These are phyloP conservation scores for Yamadazyma sp. DNA, from an alignment of 805 yeast species.

Conservation along the genomic window DNA sequence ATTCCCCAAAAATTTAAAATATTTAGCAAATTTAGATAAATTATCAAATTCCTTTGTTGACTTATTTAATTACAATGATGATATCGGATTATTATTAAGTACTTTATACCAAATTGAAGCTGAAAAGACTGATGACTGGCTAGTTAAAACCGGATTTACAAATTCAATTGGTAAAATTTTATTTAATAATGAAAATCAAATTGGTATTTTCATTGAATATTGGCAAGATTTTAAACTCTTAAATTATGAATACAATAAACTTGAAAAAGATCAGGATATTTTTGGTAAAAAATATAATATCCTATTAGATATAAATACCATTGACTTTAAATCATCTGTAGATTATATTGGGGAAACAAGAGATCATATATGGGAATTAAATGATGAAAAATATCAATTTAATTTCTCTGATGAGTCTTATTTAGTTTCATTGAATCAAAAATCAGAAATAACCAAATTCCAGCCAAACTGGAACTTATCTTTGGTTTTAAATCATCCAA, in stretches of 20 bases:
- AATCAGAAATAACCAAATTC: constrained; percentile 4
- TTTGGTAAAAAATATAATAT: constrained; percentile 20
- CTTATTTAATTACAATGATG: constrained; percentile 29
- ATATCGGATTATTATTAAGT: constrained; percentile 25
- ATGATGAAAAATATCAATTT: constrained; percentile 16
- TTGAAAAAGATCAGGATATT: constrained; percentile 3
- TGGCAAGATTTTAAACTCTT: constrained; percentile 34
- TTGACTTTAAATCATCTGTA: constrained; percentile 8
- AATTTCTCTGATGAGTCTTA: constrained; percentile 13
- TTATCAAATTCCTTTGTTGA: constrained; percentile 28
- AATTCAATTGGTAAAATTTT: constrained; percentile 26
- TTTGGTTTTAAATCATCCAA: constrained; percentile 23
- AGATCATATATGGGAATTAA: constrained; percentile 22
- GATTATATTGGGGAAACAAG: constrained; percentile 21
- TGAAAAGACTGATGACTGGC: constrained; percentile 16
- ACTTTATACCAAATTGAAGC: constrained; percentile 24
- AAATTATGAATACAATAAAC: constrained; percentile 18
- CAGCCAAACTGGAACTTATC: constrained; percentile 22
- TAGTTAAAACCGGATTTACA: constrained; percentile 19
- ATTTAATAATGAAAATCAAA: constrained; percentile 23
- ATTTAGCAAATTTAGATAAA: constrained; percentile 34
- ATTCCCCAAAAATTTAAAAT: constrained; percentile 35
- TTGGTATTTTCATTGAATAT: constrained; percentile 34
- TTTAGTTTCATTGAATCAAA: background rate
- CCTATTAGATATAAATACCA: constrained; percentile 19